Percentiles rank a stretch among this genome's conserved stretches.
These are phyloP conservation scores for Ophiosphaerella narmari DNA, from an alignment of 2,329 filamentous ascomycete genomes.

Conservation along the genomic window DNA sequence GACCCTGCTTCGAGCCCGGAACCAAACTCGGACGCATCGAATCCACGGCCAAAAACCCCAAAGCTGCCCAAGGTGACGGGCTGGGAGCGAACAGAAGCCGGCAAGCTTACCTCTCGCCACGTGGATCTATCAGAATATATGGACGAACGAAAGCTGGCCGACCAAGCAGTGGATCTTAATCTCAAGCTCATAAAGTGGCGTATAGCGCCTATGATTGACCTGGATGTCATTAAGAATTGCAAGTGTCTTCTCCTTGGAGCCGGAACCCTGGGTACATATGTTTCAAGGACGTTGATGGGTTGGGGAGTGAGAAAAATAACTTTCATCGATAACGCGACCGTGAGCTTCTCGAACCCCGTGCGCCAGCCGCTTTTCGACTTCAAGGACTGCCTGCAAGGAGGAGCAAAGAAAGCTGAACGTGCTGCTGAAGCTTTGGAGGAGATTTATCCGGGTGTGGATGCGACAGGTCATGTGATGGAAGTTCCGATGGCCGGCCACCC, in stretches of 20 bases:
- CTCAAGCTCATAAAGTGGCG: slow-evolving; percentile 99
- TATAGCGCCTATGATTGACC: slow-evolving; percentile 83
- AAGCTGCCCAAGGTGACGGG: slow-evolving; percentile 88
- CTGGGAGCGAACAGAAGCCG: slow-evolving; percentile 84
- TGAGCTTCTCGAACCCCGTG: slow-evolving; percentile 96
- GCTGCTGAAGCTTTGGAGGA: slow-evolving; percentile 80
- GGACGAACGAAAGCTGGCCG: slow-evolving; percentile 84
- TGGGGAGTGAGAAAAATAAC: slow-evolving; percentile 97
- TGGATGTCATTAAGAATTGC: slow-evolving; percentile 86
- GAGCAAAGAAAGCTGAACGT: slow-evolving; percentile 77
- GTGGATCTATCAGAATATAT: slow-evolving; percentile 91
- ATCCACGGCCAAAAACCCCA: slow-evolving; percentile 35
- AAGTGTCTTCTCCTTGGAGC: slow-evolving; percentile 90
- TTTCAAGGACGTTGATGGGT: slow-evolving; percentile 87
- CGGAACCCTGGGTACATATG: slow-evolving; percentile 91
- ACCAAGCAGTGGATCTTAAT: slow-evolving; percentile 94
- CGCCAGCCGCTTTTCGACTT: slow-evolving; percentile 92
- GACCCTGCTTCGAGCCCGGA: slow-evolving; percentile 18
- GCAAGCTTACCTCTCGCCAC: slow-evolving; percentile 76
- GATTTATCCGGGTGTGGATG: slow-evolving; percentile 90
- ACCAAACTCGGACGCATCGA: slow-evolving; percentile 13
- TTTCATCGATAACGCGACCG: slow-evolving; percentile 89
- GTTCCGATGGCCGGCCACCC: slow-evolving; percentile 97
- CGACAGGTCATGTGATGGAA: slow-evolving; percentile 76
- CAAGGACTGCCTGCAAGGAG: slow-evolving; percentile 83